Conservation (phyloP, 257 asterid genomes). For the Scutellaria baicalensis region DNA sequence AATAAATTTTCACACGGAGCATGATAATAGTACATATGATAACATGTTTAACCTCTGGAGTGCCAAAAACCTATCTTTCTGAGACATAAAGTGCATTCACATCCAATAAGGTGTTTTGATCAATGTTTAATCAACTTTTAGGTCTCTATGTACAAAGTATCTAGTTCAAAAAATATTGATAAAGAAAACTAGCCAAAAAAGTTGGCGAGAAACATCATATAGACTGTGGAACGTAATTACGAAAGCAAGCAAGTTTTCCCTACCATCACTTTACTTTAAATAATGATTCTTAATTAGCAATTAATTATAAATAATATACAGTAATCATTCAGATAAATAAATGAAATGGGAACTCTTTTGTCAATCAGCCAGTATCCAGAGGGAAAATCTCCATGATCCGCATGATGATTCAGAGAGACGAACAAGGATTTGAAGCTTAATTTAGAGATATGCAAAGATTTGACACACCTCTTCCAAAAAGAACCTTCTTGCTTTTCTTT, state of each 20-base stretch:
- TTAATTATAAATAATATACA: background rate
- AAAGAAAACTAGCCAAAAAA: background rate
- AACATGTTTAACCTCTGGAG: background rate
- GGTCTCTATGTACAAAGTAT: background rate
- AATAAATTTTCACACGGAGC: constrained; percentile 1
- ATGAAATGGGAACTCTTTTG: background rate
- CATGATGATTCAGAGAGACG: constrained; percentile 1
- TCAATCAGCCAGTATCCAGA: background rate
- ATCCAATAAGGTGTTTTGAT: background rate
- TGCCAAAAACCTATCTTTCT: constrained; percentile 4
- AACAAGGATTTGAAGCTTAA: constrained; percentile 3
- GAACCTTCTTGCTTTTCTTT: constrained; percentile 72
- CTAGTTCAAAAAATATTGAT: background rate
- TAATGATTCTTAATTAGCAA: background rate
- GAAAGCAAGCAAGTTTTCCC: constrained; percentile 5
- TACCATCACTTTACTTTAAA: background rate
- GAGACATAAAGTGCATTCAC: constrained; percentile 8
- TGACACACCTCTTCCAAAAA: constrained; percentile 60
- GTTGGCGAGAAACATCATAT: background rate
- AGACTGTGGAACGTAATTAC: background rate
- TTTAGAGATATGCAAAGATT: constrained; percentile 1
- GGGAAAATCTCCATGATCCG: no score
- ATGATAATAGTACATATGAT: background rate
- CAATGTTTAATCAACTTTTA: constrained; percentile 1
- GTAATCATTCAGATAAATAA: background rate